phyloP scores from a whole-genome alignment of 179 eudicot species.

The Camellia oleifera region DNA sequence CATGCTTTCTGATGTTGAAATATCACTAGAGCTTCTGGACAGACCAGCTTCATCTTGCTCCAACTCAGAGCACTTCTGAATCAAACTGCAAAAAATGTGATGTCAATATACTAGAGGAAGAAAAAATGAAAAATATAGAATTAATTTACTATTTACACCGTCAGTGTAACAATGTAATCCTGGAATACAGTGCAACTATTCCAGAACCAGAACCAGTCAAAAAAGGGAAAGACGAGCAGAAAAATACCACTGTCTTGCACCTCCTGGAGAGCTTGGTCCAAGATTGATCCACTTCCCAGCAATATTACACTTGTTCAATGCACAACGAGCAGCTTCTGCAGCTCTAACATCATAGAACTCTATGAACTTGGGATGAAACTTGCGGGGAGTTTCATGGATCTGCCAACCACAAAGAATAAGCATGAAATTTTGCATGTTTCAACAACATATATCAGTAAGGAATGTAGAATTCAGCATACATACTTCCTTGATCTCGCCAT shows the following conservation, averaged over 20 bases:
- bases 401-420: conserved; percentile 8
- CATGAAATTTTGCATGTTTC: background rate
- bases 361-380: conserved; percentile 18
- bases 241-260: conserved; percentile 13
- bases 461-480: conserved; percentile 6
- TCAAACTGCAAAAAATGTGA: conserved; percentile 15
- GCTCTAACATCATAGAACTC: conserved; percentile 36
- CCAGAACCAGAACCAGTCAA: background rate
- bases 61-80: conserved; percentile 7
- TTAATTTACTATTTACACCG: background rate
- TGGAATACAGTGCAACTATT: background rate
- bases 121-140: conserved; percentile 10
- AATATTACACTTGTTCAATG: conserved; percentile 21
- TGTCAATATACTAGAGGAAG: background rate
- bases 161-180: conserved; percentile 4
- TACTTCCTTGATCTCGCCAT: conserved; percentile 37
- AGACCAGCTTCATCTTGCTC: conserved; percentile 18
- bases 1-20: conserved; percentile 14
- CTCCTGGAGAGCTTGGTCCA: conserved; percentile 17
- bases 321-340: conserved; percentile 30
- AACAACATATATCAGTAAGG: background rate
- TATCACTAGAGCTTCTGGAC: conserved; percentile 10
- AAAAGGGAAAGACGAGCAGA: background rate
- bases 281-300: conserved; percentile 27
- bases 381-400: conserved; percentile 22